Evolutionary conservation across 176 grass and related monocot species (phyloP).

Genomic region (Ananas comosus): DNA sequence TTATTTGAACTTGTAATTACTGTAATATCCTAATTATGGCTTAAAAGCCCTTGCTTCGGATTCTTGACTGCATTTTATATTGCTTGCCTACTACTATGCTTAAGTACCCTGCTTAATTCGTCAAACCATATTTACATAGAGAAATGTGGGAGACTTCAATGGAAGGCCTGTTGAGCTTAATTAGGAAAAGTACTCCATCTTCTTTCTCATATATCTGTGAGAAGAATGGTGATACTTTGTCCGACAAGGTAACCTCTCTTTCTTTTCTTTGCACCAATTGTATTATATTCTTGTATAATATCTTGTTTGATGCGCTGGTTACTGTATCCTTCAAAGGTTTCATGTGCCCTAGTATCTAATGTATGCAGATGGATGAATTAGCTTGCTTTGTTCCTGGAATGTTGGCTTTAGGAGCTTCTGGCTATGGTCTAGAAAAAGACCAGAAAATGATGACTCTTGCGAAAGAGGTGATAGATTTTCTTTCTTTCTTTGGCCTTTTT

Average conservation of each 20-base stretch:
- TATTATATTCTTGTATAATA: background rate
- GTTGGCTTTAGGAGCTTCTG: slow-evolving; percentile 83
- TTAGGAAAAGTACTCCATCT: slow-evolving; percentile 68
- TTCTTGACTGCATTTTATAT: background rate
- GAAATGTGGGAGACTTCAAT: slow-evolving; percentile 99
- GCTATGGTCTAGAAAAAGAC: slow-evolving; percentile 79
- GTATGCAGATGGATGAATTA: slow-evolving; percentile 93
- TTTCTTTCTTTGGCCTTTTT: background rate
- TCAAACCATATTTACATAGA: slow-evolving; percentile 23
- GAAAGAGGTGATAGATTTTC: slow-evolving; percentile 58
- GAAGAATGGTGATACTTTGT: slow-evolving; percentile 71
- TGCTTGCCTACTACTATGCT: background rate
- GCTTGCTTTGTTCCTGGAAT: slow-evolving; percentile 98
- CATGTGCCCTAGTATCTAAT: slow-evolving; percentile 24
- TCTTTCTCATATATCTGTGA: slow-evolving; percentile 92
- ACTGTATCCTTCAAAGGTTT: slow-evolving; percentile 9
- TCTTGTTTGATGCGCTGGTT: background rate
- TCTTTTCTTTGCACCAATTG: slow-evolving; percentile 5
- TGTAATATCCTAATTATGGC: background rate
- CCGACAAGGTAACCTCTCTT: slow-evolving; percentile 60
- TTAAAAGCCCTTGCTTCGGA: background rate
- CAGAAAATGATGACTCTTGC: slow-evolving; percentile 76
- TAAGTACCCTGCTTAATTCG: background rate
- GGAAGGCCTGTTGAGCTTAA: slow-evolving; percentile 91
- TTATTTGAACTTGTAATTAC: too few relatives aligned